phyloP scores from a whole-genome alignment of 495 filamentous ascomycete species.

The Filosporella fistucella region DNA sequence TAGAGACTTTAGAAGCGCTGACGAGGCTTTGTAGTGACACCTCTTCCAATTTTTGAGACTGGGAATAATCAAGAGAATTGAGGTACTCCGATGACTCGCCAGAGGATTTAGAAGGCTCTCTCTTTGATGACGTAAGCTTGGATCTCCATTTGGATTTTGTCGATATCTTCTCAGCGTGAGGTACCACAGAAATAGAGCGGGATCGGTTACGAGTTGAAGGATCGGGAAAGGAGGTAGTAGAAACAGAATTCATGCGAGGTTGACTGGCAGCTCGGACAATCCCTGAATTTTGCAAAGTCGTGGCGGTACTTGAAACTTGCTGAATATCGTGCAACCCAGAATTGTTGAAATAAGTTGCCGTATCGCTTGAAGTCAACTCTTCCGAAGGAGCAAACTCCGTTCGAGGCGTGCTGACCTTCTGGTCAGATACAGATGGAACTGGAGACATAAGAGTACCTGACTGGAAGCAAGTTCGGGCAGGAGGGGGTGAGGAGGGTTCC shows the following conservation, averaged over 20 bases:
- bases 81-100: slow-evolving; percentile 21
- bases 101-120: slow-evolving; percentile 15
- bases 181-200: slow-evolving; percentile 18
- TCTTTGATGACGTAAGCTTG: slow-evolving; percentile 26
- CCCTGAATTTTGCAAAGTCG: too few species aligned
- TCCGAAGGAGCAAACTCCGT: slow-evolving; percentile 2
- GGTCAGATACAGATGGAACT: slow-evolving; percentile 11
- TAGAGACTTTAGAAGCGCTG: slow-evolving; percentile 15
- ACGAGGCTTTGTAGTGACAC: slow-evolving; percentile 22
- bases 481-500: not conserved
- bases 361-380: slow-evolving; percentile 5
- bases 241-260: slow-evolving; percentile 1
- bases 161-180: slow-evolving; percentile 20
- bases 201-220: slow-evolving; percentile 7
- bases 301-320: not conserved
- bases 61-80: slow-evolving; percentile 30
- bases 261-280: not conserved
- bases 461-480: not conserved
- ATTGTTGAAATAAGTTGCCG: not conserved
- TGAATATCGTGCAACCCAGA: too few species aligned
- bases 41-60: slow-evolving; percentile 30
- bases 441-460: slow-evolving; percentile 7
- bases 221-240: slow-evolving; percentile 7
- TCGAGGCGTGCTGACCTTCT: slow-evolving; percentile 4
- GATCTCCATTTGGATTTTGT: slow-evolving; percentile 28